Conservation (phyloP, 2,329 filamentous ascomycete species). For the Aspergillus luchuensis region DNA sequence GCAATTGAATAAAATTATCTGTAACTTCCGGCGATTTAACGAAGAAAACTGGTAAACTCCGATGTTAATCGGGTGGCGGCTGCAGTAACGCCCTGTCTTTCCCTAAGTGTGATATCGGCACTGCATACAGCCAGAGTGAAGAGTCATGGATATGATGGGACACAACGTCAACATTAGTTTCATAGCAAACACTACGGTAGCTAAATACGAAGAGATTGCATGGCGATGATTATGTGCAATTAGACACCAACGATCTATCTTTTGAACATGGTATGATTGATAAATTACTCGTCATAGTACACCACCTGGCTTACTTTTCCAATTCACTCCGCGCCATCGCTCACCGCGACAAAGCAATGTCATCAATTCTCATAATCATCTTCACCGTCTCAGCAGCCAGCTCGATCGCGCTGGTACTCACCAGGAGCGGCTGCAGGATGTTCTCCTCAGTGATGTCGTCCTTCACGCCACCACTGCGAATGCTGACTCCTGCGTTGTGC, state of each 20-base stretch:
- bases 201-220: not conserved
- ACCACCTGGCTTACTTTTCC: slow-evolving; percentile 22
- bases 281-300: slow-evolving; percentile 29
- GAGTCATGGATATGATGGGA: no score
- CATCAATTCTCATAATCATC: slow-evolving; percentile 77
- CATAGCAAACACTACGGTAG: no score
- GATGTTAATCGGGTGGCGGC: no score
- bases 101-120: no score
- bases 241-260: slow-evolving; percentile 11
- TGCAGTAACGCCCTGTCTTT: no score
- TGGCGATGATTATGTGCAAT: slow-evolving; percentile 7
- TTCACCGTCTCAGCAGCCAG: slow-evolving; percentile 97
- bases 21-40: not conserved
- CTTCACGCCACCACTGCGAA: slow-evolving; percentile 96
- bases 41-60: no score
- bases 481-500: slow-evolving; percentile 94
- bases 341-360: slow-evolving; percentile 60
- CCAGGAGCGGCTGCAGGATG: slow-evolving; percentile 90
- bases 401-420: slow-evolving; percentile 97
- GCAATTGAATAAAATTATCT: not conserved
- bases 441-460: slow-evolving; percentile 96
- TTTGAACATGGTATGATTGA: slow-evolving; percentile 21
- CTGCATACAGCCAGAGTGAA: no score
- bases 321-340: slow-evolving; percentile 9
- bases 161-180: no score